Base-by-base conservation (phyloP, 129 eudicot genomes). In the Deinandra increscens region DNA sequence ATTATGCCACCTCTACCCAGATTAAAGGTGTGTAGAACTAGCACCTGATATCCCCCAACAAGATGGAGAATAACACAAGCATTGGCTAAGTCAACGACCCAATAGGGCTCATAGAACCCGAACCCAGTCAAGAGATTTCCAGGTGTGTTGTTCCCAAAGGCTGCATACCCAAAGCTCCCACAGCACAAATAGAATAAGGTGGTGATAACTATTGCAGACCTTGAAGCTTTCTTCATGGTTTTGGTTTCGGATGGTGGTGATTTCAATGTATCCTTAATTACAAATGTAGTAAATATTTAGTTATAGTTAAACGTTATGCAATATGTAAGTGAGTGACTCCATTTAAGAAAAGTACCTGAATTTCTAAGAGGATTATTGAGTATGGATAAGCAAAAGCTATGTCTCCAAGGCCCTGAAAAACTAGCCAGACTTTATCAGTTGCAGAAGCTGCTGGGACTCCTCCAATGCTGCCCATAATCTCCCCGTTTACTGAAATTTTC, bases 341-440 rank as follows among this genome's bases (percentile, higher is more conserved):
- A 37, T 68, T 58, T 9, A 38, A 60, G 67, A 10, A 53, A 55
- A 29, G 36, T 31, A 88, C 95, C 91, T 88, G 87, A 48, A 89
- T 89, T 48, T 89, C 91, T 0, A 89, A 73, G 54, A 89, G 82
- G 34, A 89, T 79, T 44, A 74, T 63, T 0, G 87, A 60, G 66
- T 81, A 86, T 6, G 96, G 87, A 74, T 81, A 89, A 37, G 96
- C 85, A 79, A 89, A 89, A 54, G 96, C 96, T 64, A 89, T 82
- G 78, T 86, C 96, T 58, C 90, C 93, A 56, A 89, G 82, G 68
- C 90, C 96, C 64, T 86, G 93, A 61, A 80, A 75, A 20, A 75
- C 84, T 49, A 79, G 74, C 90, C 86, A 80, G 15, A 82, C 9
- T 74, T 89, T 89, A 43, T 84, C 73, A 36, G 78, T 61, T 39